Base-by-base conservation (phyloP, 1,139 yeast genomes). In the Kurtzmaniella natalensis region DNA sequence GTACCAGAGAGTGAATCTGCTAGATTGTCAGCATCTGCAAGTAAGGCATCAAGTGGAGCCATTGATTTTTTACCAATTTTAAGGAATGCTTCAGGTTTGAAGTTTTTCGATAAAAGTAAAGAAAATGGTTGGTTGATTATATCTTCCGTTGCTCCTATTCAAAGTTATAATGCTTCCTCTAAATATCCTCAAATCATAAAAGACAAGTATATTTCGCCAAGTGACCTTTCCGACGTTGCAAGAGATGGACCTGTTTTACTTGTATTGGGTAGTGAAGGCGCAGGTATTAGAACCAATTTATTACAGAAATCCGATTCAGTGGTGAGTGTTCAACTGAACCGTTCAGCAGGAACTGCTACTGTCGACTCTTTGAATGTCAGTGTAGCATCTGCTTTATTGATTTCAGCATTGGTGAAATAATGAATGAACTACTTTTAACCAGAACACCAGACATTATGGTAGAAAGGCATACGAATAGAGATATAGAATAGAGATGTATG, bases 31-130 rank as follows among this genome's bases (percentile, higher is more conserved):
- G 87, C 95, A 0, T 81, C 75, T 1, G 89, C 88, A 2, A 74
- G 80, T 22, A 89, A 88, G 53, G 78, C 94, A 0, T 75, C 94
- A 6, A 83, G 87, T 3, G 97, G 97, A n/a, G 92, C 96, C 0
- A 60, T 85, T 40, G 97, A 89, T 46, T 66, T 78, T 38, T 57
- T 85, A 51, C 77, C 78, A 6, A 68, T 88, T 4, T 83, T 69
- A 52, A 67, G 74, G 28, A 69, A 75, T 1, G 57, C 68, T 9
- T 72, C 76, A 39, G 81, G 92, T 3, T 56, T 84, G 34, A 57
- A 67, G 17, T 81, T 89, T 44, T 68, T 87, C 42, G 81, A 78
- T 25, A 52, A 63, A 30, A 68, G 80, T 5, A 67, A 63, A 33
- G 53, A 53, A 17, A 70, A 72, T 33, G 85, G 86, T 3, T 89